Base-by-base conservation (phyloP, 2,329 filamentous ascomycete species). In the Aspergillus candidus region DNA sequence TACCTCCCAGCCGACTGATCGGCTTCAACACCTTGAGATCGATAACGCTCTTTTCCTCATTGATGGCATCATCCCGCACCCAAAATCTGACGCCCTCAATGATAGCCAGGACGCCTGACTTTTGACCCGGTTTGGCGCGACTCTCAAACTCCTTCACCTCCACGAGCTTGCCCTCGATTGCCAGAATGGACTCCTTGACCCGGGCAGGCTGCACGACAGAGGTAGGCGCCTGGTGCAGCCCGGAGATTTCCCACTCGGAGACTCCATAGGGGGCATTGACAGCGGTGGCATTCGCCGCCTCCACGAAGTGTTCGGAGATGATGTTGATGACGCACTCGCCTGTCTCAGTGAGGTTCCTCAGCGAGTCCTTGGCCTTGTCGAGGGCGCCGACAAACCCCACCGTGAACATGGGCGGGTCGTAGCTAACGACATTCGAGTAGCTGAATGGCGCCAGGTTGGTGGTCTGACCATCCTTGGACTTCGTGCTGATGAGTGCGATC, bases 71-170 rank as follows among this genome's bases (percentile, higher is more conserved):
- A 62, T 94, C 88, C 41, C 90, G 72, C 2, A 83, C 88, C 88
- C 90, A 96, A 61, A 96, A 95, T 22, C 83, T 76, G 30, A 86
- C 82, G 0, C 88, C 91, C 69, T 96, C 88, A 11, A 96, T 73
- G 30, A 94, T 77, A 2, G 79, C 84, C 50, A 95, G 60, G 4
- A 84, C 83, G 1, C 84, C 81, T 1, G 84, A 84, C 72, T 82
- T 89, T 69, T 83, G 84, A 2, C 86, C 88, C 0, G 84, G 83
- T 2, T 70, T 80, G 0, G 74, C 74, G 41, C 76, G 75, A 63
- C 83, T 87, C 65, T 91, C 83, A 69, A 88, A 94, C 68, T 95
- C 88, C 57, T 82, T 68, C 66, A 73, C 72, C 43, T 82, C 81
- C 50, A 91, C 78, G 36, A 96, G 66, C 66, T 83, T 88, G 30